Percentiles rank a stretch among this genome's conserved stretches.
phyloP scores from a whole-genome alignment of 208 protist species.

The Trypanosoma brucei region DNA sequence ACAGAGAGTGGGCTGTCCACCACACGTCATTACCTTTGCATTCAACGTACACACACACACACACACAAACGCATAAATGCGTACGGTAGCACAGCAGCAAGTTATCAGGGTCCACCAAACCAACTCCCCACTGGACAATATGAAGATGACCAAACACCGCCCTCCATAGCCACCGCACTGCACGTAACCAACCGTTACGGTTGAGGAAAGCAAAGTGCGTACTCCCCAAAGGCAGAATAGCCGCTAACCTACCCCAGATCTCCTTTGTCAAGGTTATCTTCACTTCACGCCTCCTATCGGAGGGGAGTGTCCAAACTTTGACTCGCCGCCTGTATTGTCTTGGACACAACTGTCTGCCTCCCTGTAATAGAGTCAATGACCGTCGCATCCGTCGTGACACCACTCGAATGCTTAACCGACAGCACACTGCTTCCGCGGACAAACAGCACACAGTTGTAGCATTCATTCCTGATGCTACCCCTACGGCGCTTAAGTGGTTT shows the following conservation, averaged over 20 bases:
- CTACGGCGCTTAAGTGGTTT: conserved; percentile 38
- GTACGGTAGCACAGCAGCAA: too few species aligned
- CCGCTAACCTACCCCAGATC: neutral
- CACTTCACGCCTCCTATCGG: conserved; percentile 1
- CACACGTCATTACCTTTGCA: too few species aligned
- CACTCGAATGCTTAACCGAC: conserved; percentile 50
- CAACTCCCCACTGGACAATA: too few species aligned
- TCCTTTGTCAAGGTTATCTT: neutral
- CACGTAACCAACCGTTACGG: too few species aligned
- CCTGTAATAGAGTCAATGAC: conserved; percentile 59
- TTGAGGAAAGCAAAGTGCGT: too few species aligned
- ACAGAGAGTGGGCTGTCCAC: too few species aligned
- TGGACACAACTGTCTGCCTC: conserved; percentile 30
- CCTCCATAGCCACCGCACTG: too few species aligned
- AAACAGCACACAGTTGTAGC: conserved; percentile 70
- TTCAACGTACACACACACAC: too few species aligned
- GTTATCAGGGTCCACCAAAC: too few species aligned
- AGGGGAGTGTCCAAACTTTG: conserved; percentile 32
- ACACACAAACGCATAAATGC: too few species aligned
- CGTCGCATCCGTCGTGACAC: conserved; percentile 56
- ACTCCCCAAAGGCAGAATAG: too few species aligned
- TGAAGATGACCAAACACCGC: too few species aligned
- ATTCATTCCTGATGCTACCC: conserved; percentile 32
- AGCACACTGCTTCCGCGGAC: conserved; percentile 63
- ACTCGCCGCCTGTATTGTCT: conserved; percentile 61